A percentile compares a stretch with the other conserved stretches of the same genome.
Conservation (phyloP, 169 alveolate species). For the Cystoisospora suis region DNA sequence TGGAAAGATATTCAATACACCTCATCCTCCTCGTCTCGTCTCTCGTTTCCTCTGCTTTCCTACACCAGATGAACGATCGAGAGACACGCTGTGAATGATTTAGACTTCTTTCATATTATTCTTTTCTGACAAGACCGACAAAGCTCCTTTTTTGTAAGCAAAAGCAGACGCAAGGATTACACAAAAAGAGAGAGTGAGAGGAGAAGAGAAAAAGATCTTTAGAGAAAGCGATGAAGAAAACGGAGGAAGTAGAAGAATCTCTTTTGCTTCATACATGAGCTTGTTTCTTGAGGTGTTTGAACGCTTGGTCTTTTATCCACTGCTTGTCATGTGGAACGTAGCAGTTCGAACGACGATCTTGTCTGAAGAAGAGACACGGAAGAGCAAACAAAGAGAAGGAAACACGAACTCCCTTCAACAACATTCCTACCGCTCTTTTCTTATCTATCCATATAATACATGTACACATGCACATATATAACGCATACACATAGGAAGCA, state of each 20-base stretch:
- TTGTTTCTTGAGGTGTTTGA: constrained; percentile 48
- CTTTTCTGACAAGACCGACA: too few species aligned
- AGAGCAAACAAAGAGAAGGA: background rate
- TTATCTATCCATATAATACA: too few species aligned
- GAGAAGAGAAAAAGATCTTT: too few species aligned
- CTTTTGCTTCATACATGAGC: constrained; percentile 9
- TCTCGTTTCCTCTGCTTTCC: too few species aligned
- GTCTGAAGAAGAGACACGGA: background rate
- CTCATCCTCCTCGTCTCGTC: too few species aligned
- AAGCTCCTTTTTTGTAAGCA: too few species aligned
- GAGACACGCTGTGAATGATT: too few species aligned
- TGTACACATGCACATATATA: background rate
- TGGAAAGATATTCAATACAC: too few species aligned
- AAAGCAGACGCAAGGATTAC: too few species aligned
- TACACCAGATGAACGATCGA: background rate
- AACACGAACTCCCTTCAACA: background rate
- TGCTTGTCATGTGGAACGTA: constrained; percentile 44
- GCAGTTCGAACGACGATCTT: constrained; percentile 31
- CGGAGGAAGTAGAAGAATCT: background rate
- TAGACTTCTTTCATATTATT: too few species aligned
- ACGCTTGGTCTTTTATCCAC: constrained; percentile 46
- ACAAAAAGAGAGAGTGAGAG: too few species aligned
- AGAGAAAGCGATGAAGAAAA: background rate
- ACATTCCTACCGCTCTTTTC: too few species aligned
- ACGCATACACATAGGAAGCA: background rate